Percentiles rank a stretch among this genome's conserved stretches.
phyloP scores from a whole-genome alignment of 2,329 filamentous ascomycete genomes.

The Botrytis byssoidea region DNA sequence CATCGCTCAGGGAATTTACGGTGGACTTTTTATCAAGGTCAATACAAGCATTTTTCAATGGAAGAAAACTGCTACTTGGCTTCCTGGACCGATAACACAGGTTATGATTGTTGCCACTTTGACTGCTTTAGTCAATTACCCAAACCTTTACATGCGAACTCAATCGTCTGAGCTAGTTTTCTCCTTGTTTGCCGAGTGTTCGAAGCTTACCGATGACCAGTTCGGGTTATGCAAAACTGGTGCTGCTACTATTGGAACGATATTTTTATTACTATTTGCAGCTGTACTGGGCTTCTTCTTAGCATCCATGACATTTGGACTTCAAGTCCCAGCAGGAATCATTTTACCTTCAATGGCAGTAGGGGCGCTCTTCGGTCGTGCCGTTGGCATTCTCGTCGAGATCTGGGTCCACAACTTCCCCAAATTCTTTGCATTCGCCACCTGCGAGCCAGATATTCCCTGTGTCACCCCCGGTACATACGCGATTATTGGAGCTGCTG shows the following conservation, averaged over 20 bases:
- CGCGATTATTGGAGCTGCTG: slow-evolving; percentile 91
- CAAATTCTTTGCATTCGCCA: slow-evolving; percentile 15
- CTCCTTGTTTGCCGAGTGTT: slow-evolving; percentile 88
- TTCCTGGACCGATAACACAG: slow-evolving; percentile 74
- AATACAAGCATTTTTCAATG: slow-evolving; percentile 86
- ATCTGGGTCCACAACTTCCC: slow-evolving; percentile 69
- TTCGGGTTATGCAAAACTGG: slow-evolving; percentile 89
- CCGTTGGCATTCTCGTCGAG: slow-evolving; percentile 84
- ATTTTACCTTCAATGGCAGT: slow-evolving; percentile 96
- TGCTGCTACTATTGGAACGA: slow-evolving; percentile 75
- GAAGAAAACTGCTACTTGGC: slow-evolving; percentile 64
- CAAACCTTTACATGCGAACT: slow-evolving; percentile 93
- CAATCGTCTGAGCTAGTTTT: slow-evolving; percentile 90
- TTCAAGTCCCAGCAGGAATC: slow-evolving; percentile 92
- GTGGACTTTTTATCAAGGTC: slow-evolving; percentile 88
- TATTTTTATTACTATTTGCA: slow-evolving; percentile 79
- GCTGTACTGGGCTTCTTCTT: slow-evolving; percentile 82
- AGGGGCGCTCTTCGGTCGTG: slow-evolving; percentile 84
- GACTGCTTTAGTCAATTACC: slow-evolving; percentile 89
- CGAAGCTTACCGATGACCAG: slow-evolving; percentile 75
- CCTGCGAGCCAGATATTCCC: slow-evolving; percentile 60
- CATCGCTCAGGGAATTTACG: slow-evolving; percentile 72
- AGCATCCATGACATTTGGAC: slow-evolving; percentile 83
- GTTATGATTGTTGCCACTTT: slow-evolving; percentile 76
- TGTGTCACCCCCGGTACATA: slow-evolving; percentile 96